Evolutionary conservation across 2,329 filamentous ascomycete species (phyloP).

Genomic region (Monilinia aucupariae): DNA sequence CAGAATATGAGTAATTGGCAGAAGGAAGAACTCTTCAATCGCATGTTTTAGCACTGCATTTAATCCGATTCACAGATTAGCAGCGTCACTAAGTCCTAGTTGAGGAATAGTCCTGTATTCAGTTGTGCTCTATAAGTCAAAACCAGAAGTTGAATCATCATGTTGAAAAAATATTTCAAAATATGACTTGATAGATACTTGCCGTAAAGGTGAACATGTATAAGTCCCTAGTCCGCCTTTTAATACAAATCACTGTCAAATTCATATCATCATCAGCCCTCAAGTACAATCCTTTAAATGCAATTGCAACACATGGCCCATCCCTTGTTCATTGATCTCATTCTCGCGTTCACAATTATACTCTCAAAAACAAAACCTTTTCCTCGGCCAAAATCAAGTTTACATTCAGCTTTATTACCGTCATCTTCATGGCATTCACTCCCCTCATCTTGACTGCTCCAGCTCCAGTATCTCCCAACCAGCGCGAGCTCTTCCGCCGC

Average conservation of each 20-base stretch:
- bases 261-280: neutral
- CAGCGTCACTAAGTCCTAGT: no score
- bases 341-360: neutral
- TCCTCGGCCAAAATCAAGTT: slow-evolving; percentile 14
- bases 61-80: no score
- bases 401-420: neutral
- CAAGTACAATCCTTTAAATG: slow-evolving; percentile 1
- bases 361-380: neutral
- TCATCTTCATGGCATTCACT: slow-evolving; percentile 6
- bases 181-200: no score
- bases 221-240: neutral
- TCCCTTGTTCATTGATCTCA: neutral
- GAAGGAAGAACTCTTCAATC: neutral
- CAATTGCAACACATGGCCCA: slow-evolving; percentile 3
- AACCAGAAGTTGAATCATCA: no score
- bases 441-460: slow-evolving; percentile 12
- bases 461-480: slow-evolving; percentile 9
- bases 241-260: neutral
- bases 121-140: no score
- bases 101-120: no score
- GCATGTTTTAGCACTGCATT: no score
- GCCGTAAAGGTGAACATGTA: neutral
- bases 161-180: no score
- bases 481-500: slow-evolving; percentile 8
- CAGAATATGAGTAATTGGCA: neutral